These are phyloP conservation scores for Fraxinus pennsylvanica DNA, from an alignment of 257 asterid genomes.

Conservation along the genomic window DNA sequence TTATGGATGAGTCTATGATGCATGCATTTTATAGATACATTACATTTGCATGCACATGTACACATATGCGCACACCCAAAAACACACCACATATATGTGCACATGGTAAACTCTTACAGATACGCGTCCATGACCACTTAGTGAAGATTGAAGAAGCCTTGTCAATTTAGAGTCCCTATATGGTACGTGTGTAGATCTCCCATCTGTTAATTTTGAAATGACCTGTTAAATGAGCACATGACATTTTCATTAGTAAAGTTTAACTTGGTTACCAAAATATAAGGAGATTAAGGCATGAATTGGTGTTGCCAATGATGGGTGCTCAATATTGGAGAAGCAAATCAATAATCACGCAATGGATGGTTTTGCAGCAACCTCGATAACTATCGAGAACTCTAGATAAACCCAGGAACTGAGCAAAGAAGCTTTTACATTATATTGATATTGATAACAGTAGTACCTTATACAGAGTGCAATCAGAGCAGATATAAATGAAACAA, in stretches of 20 bases:
- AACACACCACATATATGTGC: background rate
- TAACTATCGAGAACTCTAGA: background rate
- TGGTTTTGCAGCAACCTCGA: background rate
- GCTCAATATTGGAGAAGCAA: constrained; percentile 12
- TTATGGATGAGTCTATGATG: background rate
- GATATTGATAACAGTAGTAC: background rate
- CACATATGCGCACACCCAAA: background rate
- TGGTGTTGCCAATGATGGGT: constrained; percentile 13
- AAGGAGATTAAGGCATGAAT: constrained; percentile 14
- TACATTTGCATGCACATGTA: background rate
- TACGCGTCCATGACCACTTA: constrained; percentile 97
- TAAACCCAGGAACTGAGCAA: background rate
- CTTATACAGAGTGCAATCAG: background rate
- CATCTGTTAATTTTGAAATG: constrained; percentile 93
- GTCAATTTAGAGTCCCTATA: constrained; percentile 98
- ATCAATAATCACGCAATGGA: background rate
- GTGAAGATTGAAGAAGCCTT: constrained; percentile 94
- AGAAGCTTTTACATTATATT: background rate
- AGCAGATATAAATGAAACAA: background rate
- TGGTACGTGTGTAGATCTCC: constrained; percentile 81
- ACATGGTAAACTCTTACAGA: constrained; percentile 60
- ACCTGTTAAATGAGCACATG: constrained; percentile 58
- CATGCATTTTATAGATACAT: background rate
- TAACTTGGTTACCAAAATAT: constrained; percentile 6
- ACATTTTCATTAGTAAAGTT: constrained; percentile 30